Base-by-base conservation (phyloP, 306 rosid genomes). In the Cucurbita moschata region DNA sequence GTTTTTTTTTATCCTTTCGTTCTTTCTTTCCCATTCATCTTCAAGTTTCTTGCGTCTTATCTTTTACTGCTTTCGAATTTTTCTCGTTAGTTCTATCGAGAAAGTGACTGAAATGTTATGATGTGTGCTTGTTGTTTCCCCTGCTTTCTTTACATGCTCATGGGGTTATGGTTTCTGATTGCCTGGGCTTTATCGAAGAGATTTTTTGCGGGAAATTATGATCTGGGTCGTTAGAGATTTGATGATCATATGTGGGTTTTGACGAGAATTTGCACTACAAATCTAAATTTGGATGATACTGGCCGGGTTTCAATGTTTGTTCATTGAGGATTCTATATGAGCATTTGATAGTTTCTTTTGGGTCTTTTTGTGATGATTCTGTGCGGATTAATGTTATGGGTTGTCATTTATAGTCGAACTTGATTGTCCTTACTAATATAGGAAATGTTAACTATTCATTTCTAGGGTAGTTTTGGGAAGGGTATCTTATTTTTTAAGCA, bases 101-200 rank as follows among this genome's bases (percentile, higher is more conserved):
- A 69, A 57, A 49, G 23, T 59, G 76, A 16, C 57, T 10, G 74
- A 57, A 77, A 56, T 56, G 7, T 30, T 69, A 56, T 58, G 72
- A 21, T 51, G 47, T 44, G 8, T 53, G 10, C 37, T 53, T 44
- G 37, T n/a, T 46, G 4, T 49, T 55, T 62, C 71, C 49, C 21
- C 46, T 57, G 23, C 15, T 68, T 78, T 40, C 38, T 50, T 71
- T 11, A 40, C 49, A 30, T 55, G 58, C 30, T 40, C 62, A 51
- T 58, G 75, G 75, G 23, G 23, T 61, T 4, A 60, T 8, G 61
- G 61, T 71, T 44, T 15, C 56, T 8, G 73, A 42, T 9, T 13
- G 9, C 19, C 50, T 58, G 58, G 10, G 26, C 16, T 10, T 69
- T 71, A 38, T 52, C 44, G 5, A 11, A 55, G 37, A 53, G 79